Conservation (phyloP, 2,329 filamentous ascomycete species). For the Myriosclerotinia scirpicola region DNA sequence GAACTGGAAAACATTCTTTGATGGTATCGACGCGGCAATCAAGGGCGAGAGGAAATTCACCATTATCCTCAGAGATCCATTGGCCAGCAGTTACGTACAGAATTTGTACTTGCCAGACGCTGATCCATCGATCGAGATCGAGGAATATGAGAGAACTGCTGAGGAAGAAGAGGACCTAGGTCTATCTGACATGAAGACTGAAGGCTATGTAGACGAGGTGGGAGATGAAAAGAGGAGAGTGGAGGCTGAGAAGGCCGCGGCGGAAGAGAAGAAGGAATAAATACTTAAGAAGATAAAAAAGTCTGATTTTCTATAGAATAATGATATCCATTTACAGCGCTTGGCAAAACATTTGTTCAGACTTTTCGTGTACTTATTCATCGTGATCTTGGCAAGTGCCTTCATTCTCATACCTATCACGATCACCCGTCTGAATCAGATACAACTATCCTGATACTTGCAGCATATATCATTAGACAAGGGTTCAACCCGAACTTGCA, state of each 20-base stretch:
- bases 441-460: too few species aligned
- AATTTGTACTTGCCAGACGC: constrained; percentile 73
- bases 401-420: not conserved
- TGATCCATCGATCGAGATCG: constrained; percentile 77
- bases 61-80: constrained; percentile 79
- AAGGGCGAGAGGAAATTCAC: constrained; percentile 78
- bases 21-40: constrained; percentile 72
- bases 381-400: constrained; percentile 8
- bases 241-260: constrained; percentile 23
- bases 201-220: constrained; percentile 61
- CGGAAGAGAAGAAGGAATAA: constrained; percentile 2
- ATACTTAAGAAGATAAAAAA: not conserved
- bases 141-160: constrained; percentile 82
- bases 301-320: not conserved
- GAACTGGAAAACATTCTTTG: constrained; percentile 82
- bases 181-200: constrained; percentile 86
- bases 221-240: constrained; percentile 34
- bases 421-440: too few species aligned
- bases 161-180: constrained; percentile 95
- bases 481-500: not conserved
- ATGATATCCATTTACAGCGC: constrained; percentile 7
- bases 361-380: not conserved
- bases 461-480: not conserved
- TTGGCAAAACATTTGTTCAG: too few species aligned
- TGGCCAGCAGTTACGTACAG: constrained; percentile 93